phyloP scores from a whole-genome alignment of 2,329 filamentous ascomycete genomes.

The Fusarium caatingaense region DNA sequence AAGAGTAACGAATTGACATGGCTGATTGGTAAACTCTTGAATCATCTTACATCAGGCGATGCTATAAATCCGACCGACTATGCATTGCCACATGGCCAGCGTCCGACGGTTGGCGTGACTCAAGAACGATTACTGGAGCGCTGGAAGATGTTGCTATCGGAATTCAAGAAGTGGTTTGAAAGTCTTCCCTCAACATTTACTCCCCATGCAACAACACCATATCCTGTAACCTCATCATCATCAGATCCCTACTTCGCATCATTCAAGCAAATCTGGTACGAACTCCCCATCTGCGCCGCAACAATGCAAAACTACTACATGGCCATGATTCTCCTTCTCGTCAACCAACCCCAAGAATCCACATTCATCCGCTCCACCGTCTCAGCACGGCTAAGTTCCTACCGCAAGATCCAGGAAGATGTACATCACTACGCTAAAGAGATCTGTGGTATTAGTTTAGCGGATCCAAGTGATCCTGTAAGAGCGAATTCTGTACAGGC shows the following conservation, averaged over 20 bases:
- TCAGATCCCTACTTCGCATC: not conserved
- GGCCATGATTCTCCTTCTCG: slow-evolving; percentile 69
- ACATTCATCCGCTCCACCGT: slow-evolving; percentile 42
- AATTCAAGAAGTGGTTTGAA: slow-evolving; percentile 33
- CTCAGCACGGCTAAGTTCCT: slow-evolving; percentile 34
- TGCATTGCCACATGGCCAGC: slow-evolving; percentile 32
- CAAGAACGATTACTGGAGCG: slow-evolving; percentile 36
- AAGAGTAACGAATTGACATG: slow-evolving; percentile 73
- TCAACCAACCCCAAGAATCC: slow-evolving; percentile 57
- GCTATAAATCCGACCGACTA: slow-evolving; percentile 53
- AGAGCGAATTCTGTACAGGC: slow-evolving; percentile 40
- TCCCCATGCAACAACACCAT: slow-evolving; percentile 25
- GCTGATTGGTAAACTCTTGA: slow-evolving; percentile 74
- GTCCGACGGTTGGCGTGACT: slow-evolving; percentile 34
- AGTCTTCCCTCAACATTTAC: slow-evolving; percentile 35
- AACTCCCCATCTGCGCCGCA: slow-evolving; percentile 71
- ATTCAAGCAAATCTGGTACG: slow-evolving; percentile 71
- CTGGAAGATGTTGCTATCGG: slow-evolving; percentile 30
- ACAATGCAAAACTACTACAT: slow-evolving; percentile 76
- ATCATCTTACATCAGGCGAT: slow-evolving; percentile 70
- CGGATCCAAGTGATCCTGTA: slow-evolving; percentile 32
- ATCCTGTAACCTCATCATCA: not conserved
- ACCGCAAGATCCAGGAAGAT: slow-evolving; percentile 30
- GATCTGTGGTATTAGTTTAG: slow-evolving; percentile 39
- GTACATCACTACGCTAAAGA: slow-evolving; percentile 34